These are phyloP conservation scores for Cystobasidium sp. DNA, from an alignment of 1,284 basidiomycete genomes.

Conservation along the genomic window DNA sequence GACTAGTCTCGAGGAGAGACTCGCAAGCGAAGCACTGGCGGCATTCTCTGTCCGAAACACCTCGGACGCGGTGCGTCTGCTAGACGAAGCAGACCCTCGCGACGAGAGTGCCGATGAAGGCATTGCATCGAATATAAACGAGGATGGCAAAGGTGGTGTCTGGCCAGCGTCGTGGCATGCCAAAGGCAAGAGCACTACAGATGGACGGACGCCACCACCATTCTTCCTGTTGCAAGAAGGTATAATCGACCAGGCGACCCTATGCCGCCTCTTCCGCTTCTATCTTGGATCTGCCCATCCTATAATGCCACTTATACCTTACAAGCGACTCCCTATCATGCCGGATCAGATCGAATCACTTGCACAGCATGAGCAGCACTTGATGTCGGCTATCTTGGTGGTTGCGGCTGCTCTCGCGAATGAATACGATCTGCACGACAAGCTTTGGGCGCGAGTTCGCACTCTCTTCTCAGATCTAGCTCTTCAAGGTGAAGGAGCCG, in stretches of 20 bases:
- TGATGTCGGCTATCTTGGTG: neutral
- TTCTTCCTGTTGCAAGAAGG: conserved; percentile 2
- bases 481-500: neutral
- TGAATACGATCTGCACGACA: neutral
- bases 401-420: neutral
- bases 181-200: neutral
- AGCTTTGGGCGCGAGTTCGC: neutral
- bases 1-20: conserved; percentile 1
- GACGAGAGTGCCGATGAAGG: neutral
- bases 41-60: neutral
- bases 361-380: neutral
- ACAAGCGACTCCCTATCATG: neutral
- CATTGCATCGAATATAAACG: neutral
- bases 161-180: neutral
- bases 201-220: neutral
- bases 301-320: neutral
- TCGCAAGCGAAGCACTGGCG: neutral
- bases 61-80: neutral
- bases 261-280: neutral
- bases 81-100: neutral
- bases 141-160: neutral
- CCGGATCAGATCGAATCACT: neutral
- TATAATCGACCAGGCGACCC: neutral
- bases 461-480: neutral
- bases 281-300: conserved; percentile 1